Evolutionary conservation across 2,329 filamentous ascomycete genomes (phyloP).

Genomic region (Emmonsiellopsis sp.): DNA sequence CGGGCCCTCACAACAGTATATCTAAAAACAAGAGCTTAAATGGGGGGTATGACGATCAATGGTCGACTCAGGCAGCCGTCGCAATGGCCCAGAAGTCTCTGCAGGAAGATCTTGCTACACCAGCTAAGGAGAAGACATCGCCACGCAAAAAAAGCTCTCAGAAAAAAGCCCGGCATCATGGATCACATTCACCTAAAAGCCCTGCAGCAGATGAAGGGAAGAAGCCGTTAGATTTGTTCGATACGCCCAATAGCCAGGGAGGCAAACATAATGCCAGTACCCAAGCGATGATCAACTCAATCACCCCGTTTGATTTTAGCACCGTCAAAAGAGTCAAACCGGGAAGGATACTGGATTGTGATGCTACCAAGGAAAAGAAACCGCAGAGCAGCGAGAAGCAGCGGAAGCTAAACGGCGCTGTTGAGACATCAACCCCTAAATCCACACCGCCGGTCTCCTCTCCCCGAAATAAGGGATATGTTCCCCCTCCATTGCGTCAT

Average conservation of each 20-base stretch:
- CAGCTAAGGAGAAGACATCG: slow-evolving; percentile 7
- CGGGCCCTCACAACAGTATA: slow-evolving; percentile 18
- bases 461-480: background rate
- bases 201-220: no score
- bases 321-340: slow-evolving; percentile 18
- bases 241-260: background rate
- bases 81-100: slow-evolving; percentile 30
- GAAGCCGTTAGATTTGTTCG: background rate
- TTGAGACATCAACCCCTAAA: background rate
- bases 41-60: slow-evolving; percentile 21
- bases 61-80: slow-evolving; percentile 33
- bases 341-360: background rate
- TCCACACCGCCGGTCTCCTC: background rate
- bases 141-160: background rate
- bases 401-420: background rate
- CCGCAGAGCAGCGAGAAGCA: background rate
- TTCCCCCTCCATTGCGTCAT: background rate
- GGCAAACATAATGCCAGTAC: background rate
- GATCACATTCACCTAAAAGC: background rate
- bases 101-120: slow-evolving; percentile 28
- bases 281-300: slow-evolving; percentile 26
- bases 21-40: slow-evolving; percentile 11
- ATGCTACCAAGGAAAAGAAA: background rate
- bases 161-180: background rate
- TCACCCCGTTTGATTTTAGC: slow-evolving; percentile 31